Evolutionary conservation across 1,139 yeast species (phyloP).

Genomic region (Spathaspora jeffriesii): DNA sequence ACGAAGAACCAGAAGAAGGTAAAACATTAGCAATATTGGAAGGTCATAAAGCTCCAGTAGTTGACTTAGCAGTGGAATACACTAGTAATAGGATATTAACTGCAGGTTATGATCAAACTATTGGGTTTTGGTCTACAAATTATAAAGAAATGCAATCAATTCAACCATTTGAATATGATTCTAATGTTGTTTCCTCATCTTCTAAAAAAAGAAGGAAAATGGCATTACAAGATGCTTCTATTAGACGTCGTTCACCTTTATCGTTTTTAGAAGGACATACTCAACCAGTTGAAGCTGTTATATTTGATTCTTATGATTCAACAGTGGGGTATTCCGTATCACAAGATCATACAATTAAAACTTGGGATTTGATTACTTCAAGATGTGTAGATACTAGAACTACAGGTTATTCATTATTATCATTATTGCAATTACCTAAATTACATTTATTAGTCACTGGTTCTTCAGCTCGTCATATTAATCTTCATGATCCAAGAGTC

Average conservation of each 20-base stretch:
- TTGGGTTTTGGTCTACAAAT: slow-evolving; percentile 88
- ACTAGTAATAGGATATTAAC: slow-evolving; percentile 65
- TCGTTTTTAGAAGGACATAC: slow-evolving; percentile 77
- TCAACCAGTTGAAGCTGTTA: slow-evolving; percentile 84
- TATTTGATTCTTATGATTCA: slow-evolving; percentile 69
- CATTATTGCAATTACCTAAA: slow-evolving; percentile 67
- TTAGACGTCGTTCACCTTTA: slow-evolving; percentile 81
- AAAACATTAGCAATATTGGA: slow-evolving; percentile 80
- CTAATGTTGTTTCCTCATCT: slow-evolving; percentile 64
- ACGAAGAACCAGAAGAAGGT: slow-evolving; percentile 62
- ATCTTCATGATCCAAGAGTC: slow-evolving; percentile 86
- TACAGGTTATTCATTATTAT: slow-evolving; percentile 84
- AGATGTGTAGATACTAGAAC: slow-evolving; percentile 84
- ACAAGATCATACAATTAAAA: slow-evolving; percentile 91
- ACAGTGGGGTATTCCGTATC: slow-evolving; percentile 93
- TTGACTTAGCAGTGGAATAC: slow-evolving; percentile 63
- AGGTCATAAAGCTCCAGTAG: slow-evolving; percentile 90
- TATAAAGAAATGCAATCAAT: slow-evolving; percentile 81
- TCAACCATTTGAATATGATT: slow-evolving; percentile 56
- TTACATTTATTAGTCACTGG: slow-evolving; percentile 83
- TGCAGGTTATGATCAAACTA: slow-evolving; percentile 79
- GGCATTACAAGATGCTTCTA: slow-evolving; percentile 74
- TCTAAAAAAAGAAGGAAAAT: slow-evolving; percentile 87
- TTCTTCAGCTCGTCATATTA: slow-evolving; percentile 94
- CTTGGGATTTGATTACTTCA: slow-evolving; percentile 93